Evolutionary conservation across 805 yeast species (phyloP), one percentile per base, ranked within the genome.

Genomic region (Saccharomycopsis fermentans): DNA sequence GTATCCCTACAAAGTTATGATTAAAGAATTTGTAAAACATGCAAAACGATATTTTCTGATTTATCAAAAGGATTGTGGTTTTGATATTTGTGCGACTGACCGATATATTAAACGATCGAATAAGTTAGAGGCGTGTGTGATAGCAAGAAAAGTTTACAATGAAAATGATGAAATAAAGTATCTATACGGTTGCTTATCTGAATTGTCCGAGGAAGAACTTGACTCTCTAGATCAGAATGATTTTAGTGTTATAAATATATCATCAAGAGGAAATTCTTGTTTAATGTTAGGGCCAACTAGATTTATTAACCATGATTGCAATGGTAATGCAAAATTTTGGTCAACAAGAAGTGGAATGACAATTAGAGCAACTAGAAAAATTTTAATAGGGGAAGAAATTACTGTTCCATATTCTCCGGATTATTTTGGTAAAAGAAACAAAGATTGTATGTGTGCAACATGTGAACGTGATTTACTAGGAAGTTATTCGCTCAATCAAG

Each of bases 201-300:
- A 65, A 39, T 59, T 77, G 17, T 61, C 68, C 8, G 68, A 66
- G 2, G 69, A 66, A 4, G 80, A 71, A 32, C 72, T 73, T 36
- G 65, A 64, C 9, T 65, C 63, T 21, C 60, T 72, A 16, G 68
- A 65, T 35, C 64, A 68, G n/a, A 71, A 71, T 36, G 81, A 77
- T 62, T 75, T 77, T 61, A 74, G 78, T 53, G 70, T 77, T 29
- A 71, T 77, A 47, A 69, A 73, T 55, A 68, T 77, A 4, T 65
- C 71, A 21, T 64, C 77, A 9, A 62, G 65, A 32, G 67, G 67
- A 11, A 65, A 63, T 2, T 66, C 72, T 21, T 71, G 77, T 55
- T 64, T 77, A 29, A 74, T 77, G 79, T 67, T 77, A 43, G 81
- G 81, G 0, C 81, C 81, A 0, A 71, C 75, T 14, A 66, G 81